These are phyloP conservation scores for Sporothrix protearum DNA, from an alignment of 2,329 filamentous ascomycete genomes.

Conservation along the genomic window DNA sequence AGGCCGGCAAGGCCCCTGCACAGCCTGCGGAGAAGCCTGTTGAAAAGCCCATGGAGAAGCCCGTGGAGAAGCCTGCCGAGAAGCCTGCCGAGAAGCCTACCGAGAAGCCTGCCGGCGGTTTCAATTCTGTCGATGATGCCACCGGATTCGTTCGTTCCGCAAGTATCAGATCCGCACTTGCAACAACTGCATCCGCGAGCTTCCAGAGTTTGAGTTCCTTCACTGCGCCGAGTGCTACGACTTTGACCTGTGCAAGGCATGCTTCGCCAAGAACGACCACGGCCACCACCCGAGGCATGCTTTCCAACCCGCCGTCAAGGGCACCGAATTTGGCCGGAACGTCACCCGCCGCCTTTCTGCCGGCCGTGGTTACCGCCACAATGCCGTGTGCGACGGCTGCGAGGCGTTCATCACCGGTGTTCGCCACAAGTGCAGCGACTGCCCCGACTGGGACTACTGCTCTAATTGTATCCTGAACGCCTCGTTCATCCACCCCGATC, in stretches of 20 bases:
- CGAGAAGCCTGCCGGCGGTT: no score
- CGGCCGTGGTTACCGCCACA: conserved; percentile 77
- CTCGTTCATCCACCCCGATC: conserved; percentile 67
- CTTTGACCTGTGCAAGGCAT: conserved; percentile 84
- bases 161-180: conserved; percentile 57
- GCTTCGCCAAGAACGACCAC: conserved; percentile 72
- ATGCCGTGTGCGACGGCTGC: conserved; percentile 91
- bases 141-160: neutral
- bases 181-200: conserved; percentile 63
- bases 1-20: neutral
- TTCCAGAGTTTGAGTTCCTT: conserved; percentile 75
- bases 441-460: conserved; percentile 98
- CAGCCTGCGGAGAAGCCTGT: conserved; percentile 11
- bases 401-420: conserved; percentile 82
- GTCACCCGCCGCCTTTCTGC: conserved; percentile 68
- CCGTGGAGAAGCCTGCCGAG: neutral
- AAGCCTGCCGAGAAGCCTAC: neutral
- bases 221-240: conserved; percentile 83
- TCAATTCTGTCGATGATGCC: neutral
- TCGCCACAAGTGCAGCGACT: conserved; percentile 94
- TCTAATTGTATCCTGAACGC: conserved; percentile 67
- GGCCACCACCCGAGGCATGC: conserved; percentile 87
- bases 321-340: conserved; percentile 57
- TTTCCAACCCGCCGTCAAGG: conserved; percentile 66
- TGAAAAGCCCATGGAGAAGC: neutral